Conservation (phyloP, 495 filamentous ascomycete species). For the Podospora pseudopauciseta region DNA sequence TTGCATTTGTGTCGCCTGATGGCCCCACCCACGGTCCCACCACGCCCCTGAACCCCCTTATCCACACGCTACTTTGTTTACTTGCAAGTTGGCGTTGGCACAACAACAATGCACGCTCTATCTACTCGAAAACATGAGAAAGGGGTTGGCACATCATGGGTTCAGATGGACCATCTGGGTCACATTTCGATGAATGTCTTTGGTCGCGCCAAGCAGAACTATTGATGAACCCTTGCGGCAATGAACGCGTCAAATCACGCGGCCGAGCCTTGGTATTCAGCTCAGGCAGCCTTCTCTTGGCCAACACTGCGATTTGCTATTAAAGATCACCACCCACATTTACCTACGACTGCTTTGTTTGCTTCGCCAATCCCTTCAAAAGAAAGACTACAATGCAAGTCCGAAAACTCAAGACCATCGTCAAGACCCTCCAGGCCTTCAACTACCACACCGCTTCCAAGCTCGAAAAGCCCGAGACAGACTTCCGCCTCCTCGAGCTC, state of each 20-base stretch:
- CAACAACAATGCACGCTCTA: neutral
- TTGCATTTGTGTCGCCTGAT: too few relatives aligned
- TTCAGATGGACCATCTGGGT: too few relatives aligned
- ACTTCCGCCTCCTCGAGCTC: constrained; percentile 5
- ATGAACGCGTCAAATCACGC: neutral
- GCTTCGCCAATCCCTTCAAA: too few relatives aligned
- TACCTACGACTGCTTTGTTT: too few relatives aligned
- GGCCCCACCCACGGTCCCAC: too few relatives aligned
- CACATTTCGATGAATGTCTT: too few relatives aligned
- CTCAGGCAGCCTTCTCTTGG: neutral
- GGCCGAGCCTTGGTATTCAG: neutral
- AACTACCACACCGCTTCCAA: neutral
- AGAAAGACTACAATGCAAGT: neutral
- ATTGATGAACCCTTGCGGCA: neutral
- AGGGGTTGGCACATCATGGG: too few relatives aligned
- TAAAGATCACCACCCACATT: too few relatives aligned
- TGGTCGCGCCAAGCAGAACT: neutral
- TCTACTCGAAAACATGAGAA: too few relatives aligned
- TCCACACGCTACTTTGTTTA: neutral
- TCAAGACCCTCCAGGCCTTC: neutral
- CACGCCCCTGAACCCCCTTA: neutral
- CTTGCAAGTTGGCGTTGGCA: neutral
- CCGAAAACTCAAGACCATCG: neutral
- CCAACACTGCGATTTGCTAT: neutral
- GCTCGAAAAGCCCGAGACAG: neutral